Percentiles rank a stretch among this genome's conserved stretches.
Evolutionary conservation across 2,329 filamentous ascomycete species (phyloP).

Genomic region (Scleromitrula shiraiana): DNA sequence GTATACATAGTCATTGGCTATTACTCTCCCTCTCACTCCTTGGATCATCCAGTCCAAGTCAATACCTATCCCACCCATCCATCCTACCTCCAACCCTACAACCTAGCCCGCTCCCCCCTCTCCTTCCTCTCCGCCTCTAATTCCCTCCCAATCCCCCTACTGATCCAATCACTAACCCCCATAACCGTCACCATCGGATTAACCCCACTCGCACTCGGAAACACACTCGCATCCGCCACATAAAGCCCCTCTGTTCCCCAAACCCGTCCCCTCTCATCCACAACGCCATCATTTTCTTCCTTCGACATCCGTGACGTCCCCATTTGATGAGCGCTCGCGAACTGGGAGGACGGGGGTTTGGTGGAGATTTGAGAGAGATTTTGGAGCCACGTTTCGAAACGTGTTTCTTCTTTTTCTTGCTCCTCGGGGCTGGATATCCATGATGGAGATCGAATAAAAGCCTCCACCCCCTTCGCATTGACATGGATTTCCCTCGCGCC

Average conservation of each 20-base stretch:
- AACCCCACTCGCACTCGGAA: conserved; percentile 68
- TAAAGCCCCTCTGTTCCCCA: conserved; percentile 61
- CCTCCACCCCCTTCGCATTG: conserved; percentile 50
- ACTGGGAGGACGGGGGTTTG: conserved; percentile 30
- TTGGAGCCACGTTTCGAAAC: conserved; percentile 54
- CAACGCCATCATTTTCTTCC: conserved; percentile 42
- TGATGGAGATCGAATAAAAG: conserved; percentile 42
- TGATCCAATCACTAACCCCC: conserved; percentile 61
- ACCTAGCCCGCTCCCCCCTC: conserved; percentile 6
- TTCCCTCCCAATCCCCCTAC: conserved; percentile 46
- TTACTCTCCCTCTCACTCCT: too few species aligned
- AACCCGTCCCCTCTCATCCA: conserved; percentile 49
- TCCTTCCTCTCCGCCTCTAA: conserved; percentile 20
- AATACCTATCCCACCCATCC: too few species aligned
- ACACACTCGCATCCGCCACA: conserved; percentile 67
- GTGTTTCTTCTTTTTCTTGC: conserved; percentile 36
- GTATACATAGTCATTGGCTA: too few species aligned
- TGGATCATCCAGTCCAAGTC: too few species aligned
- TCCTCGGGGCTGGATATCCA: not conserved
- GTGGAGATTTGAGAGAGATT: conserved; percentile 5
- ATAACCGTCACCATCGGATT: conserved; percentile 78
- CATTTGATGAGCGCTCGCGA: conserved; percentile 74
- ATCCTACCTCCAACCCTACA: too few species aligned
- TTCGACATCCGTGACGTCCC: conserved; percentile 65
- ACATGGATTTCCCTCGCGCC: conserved; percentile 76